Base-by-base conservation (phyloP, 2,329 filamentous ascomycete species). In the Lachnellula arida region DNA sequence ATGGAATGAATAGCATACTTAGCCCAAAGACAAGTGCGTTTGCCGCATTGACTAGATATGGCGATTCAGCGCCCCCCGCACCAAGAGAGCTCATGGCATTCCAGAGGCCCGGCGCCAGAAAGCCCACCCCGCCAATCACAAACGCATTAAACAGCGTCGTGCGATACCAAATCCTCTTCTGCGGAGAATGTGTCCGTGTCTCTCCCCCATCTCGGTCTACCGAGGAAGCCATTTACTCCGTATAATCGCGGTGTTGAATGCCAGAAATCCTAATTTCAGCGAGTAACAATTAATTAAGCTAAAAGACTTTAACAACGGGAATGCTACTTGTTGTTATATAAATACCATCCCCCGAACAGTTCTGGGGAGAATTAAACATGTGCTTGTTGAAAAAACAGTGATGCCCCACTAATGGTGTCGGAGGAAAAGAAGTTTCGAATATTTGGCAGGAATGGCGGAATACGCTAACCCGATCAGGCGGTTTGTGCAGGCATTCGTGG, bases 1-100 rank as follows among this genome's bases (percentile, higher is more conserved):
- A 19, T 19, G 19, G 19, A 19, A 19, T 19, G 9, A 28, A 28
- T 28, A 7, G 88, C 0, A 88, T 82, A 85, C 88, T 75, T 42
- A 76, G 70, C 1, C 69, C 74, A 57, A 75, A 78, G 1, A 77
- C 68, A 3, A 76, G 63, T 0, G 75, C 74, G 53, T 78, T 78
- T 12, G 74, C 75, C 0, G 73, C 71, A 40, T 75, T 76, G 15
- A 76, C 71, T 6, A 75, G 67, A 49, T 74, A 64, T 0, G 74
- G 75, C 39, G 67, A 67, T 14, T 73, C 70, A 1, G 73, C 70
- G 15, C 74, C 74, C 11, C 74, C 74, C 1, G 72, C 74, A 2
- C 74, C 74, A 0, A 75, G 65, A 2, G 68, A 68, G 39, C 74
- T 74, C 63, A 76, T 74, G 17, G 74, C 74, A 53, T 66, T 71